A percentile compares a stretch with the other conserved stretches of the same genome.
Conservation (phyloP, 1,284 basidiomycete species). For the Cryptococcus amylolentus region DNA sequence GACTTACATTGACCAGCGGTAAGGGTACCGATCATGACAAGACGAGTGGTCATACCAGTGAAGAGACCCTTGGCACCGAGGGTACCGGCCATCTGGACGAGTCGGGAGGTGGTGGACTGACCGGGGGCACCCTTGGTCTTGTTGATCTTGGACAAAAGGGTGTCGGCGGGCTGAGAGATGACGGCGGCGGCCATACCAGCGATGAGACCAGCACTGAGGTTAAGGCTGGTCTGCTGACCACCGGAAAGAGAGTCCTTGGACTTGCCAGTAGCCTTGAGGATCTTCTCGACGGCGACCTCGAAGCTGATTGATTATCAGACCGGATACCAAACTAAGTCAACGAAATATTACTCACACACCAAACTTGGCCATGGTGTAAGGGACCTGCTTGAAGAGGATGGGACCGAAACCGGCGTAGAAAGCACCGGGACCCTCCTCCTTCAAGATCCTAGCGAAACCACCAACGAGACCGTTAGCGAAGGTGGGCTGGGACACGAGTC, state of each 20-base stretch:
- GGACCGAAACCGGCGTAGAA: constrained; percentile 60
- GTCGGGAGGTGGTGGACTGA: constrained; percentile 53
- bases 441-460: constrained; percentile 56
- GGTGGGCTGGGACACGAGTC: constrained; percentile 56
- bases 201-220: constrained; percentile 53
- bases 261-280: constrained; percentile 52
- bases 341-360: constrained; percentile 36
- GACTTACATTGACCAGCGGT: constrained; percentile 55
- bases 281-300: constrained; percentile 54
- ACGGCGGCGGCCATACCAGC: constrained; percentile 60
- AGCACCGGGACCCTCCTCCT: constrained; percentile 54
- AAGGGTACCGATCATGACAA: constrained; percentile 56
- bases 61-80: constrained; percentile 56
- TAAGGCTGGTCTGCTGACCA: constrained; percentile 47
- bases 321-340: not conserved
- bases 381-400: constrained; percentile 58
- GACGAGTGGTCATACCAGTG: constrained; percentile 51
- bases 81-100: constrained; percentile 53
- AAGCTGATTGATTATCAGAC: constrained; percentile 17
- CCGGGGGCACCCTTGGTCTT: constrained; percentile 58
- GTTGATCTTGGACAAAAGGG: constrained; percentile 58
- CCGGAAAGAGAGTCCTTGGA: constrained; percentile 52
- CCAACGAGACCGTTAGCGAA: constrained; percentile 55
- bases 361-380: constrained; percentile 58
- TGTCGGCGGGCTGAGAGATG: constrained; percentile 60